Evolutionary conservation across 2,329 filamentous ascomycete species (phyloP).

Genomic region (Thelonectria olida): DNA sequence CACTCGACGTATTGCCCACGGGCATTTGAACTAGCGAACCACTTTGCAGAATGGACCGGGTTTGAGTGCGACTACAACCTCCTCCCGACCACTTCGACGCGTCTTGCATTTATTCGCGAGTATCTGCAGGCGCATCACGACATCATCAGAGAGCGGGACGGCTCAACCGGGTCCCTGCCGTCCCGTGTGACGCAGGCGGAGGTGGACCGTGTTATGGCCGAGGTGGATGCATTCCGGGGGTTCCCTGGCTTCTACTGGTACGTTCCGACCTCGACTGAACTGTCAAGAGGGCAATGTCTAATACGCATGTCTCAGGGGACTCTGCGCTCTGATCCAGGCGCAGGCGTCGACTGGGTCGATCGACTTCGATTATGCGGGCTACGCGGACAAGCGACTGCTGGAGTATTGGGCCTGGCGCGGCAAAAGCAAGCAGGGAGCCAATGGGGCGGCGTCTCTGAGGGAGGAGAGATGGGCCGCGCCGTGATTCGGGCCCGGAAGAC

Average conservation of each 20-base stretch:
- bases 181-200: conserved; percentile 20
- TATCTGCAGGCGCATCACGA: conserved; percentile 26
- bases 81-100: conserved; percentile 26
- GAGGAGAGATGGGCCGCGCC: conserved; percentile 28
- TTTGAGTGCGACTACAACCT: conserved; percentile 32
- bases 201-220: conserved; percentile 26
- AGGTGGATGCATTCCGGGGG: conserved; percentile 32
- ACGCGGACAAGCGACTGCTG: conserved; percentile 29
- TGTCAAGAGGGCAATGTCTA: not conserved
- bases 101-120: conserved; percentile 27
- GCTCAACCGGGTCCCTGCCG: not conserved
- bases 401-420: conserved; percentile 33
- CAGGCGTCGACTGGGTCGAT: conserved; percentile 36
- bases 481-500: not conserved
- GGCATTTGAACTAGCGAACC: conserved; percentile 35
- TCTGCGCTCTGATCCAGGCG: conserved; percentile 36
- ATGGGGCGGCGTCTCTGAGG: conserved; percentile 10
- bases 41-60: conserved; percentile 36
- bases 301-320: conserved; percentile 29
- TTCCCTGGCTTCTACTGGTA: conserved; percentile 37
- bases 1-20: conserved; percentile 34
- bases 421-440: not conserved
- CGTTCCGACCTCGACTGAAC: conserved; percentile 1
- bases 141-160: conserved; percentile 3
- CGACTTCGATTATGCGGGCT: conserved; percentile 35